phyloP scores from a whole-genome alignment of 2,329 filamentous ascomycete genomes.

The Aspergillus bombycis region DNA sequence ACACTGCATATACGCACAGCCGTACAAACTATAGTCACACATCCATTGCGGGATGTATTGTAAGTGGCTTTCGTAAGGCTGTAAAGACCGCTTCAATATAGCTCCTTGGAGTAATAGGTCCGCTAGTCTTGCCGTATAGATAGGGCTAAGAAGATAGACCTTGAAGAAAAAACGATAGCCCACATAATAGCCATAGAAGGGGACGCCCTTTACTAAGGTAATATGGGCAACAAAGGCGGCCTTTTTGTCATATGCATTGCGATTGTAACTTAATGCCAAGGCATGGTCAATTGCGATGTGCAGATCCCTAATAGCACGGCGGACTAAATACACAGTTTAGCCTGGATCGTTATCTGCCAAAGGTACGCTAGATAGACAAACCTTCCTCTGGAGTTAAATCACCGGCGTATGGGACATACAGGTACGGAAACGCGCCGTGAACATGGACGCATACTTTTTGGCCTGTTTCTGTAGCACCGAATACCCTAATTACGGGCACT shows the following conservation, averaged over 20 bases:
- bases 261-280: slow-evolving; percentile 80
- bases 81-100: slow-evolving; percentile 79
- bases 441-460: slow-evolving; percentile 96
- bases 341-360: background rate
- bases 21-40: slow-evolving; percentile 97
- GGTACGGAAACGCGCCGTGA: slow-evolving; percentile 91
- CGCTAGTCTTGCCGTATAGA: slow-evolving; percentile 81
- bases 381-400: slow-evolving; percentile 68
- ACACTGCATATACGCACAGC: slow-evolving; percentile 82
- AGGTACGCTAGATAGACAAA: slow-evolving; percentile 44
- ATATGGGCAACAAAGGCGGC: slow-evolving; percentile 84
- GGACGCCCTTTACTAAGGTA: slow-evolving; percentile 86
- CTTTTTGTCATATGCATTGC: slow-evolving; percentile 70
- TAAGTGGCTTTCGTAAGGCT: slow-evolving; percentile 92
- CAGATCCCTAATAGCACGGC: slow-evolving; percentile 73
- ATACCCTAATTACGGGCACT: slow-evolving; percentile 85
- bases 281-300: slow-evolving; percentile 91
- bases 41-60: slow-evolving; percentile 96
- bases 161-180: slow-evolving; percentile 92
- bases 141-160: slow-evolving; percentile 88
- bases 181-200: slow-evolving; percentile 95
- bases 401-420: slow-evolving; percentile 86
- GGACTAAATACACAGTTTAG: slow-evolving; percentile 56
- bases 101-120: slow-evolving; percentile 87
- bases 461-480: slow-evolving; percentile 90